Evolutionary conservation across 2,329 filamentous ascomycete genomes (phyloP).

Genomic region (Penicillium crustosum): DNA sequence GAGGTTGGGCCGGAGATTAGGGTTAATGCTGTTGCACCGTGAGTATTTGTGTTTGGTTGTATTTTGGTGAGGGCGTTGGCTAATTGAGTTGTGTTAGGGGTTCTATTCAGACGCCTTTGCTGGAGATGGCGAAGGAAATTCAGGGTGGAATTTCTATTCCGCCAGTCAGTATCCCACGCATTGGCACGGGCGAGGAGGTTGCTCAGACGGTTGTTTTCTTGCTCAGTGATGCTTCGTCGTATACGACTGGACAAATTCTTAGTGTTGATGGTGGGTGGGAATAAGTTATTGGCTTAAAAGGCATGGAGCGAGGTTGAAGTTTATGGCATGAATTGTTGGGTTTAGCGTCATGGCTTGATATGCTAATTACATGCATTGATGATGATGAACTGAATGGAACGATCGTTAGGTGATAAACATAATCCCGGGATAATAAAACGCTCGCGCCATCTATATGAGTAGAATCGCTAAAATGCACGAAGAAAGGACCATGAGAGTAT

Average conservation of each 20-base stretch:
- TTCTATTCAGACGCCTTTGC: slow-evolving; percentile 36
- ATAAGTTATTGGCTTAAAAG: slow-evolving; percentile 1
- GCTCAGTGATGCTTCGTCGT: slow-evolving; percentile 48
- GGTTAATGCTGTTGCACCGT: slow-evolving; percentile 47
- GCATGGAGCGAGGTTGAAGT: background rate
- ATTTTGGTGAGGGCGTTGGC: background rate
- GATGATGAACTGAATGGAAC: background rate
- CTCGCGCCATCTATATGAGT: slow-evolving; percentile 8
- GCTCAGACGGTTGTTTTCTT: slow-evolving; percentile 52
- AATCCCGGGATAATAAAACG: slow-evolving; percentile 1
- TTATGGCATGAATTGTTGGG: background rate
- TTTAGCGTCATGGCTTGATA: background rate
- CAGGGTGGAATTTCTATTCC: slow-evolving; percentile 19
- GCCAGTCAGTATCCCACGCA: slow-evolving; percentile 28
- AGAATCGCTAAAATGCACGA: slow-evolving; percentile 5
- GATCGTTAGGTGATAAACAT: background rate
- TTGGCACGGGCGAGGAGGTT: slow-evolving; percentile 36
- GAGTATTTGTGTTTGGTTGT: slow-evolving; percentile 20
- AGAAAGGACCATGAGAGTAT: background rate
- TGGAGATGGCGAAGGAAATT: slow-evolving; percentile 29
- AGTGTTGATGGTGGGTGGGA: slow-evolving; percentile 51
- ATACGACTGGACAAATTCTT: slow-evolving; percentile 48
- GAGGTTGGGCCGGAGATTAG: slow-evolving; percentile 40
- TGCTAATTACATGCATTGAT: background rate
- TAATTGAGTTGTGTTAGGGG: slow-evolving; percentile 23